Conservation (phyloP, 2,329 filamentous ascomycete genomes). For the Colletotrichum magnum region DNA sequence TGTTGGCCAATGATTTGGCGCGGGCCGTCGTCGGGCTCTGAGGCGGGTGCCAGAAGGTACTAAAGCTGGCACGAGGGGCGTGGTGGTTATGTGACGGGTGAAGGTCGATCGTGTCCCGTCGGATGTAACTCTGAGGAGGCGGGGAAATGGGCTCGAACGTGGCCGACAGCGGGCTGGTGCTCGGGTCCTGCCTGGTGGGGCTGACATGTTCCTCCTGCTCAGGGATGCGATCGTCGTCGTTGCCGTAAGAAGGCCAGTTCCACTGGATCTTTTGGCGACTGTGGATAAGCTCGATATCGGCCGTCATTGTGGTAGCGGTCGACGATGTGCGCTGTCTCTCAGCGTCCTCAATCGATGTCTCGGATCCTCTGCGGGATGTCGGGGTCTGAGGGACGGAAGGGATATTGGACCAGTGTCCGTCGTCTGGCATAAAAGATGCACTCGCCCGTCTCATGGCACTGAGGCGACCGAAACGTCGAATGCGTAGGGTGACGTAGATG, state of each 20-base stretch:
- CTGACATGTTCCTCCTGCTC: slow-evolving; percentile 11
- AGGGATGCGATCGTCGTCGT: slow-evolving; percentile 28
- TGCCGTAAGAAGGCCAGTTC: slow-evolving; percentile 40
- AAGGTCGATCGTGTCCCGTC: slow-evolving; percentile 33
- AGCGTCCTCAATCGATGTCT: slow-evolving; percentile 36
- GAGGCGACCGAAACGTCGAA: slow-evolving; percentile 55
- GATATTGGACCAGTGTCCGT: slow-evolving; percentile 26
- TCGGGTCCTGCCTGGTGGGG: neutral
- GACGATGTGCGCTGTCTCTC: slow-evolving; percentile 35
- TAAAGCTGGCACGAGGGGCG: slow-evolving; percentile 13
- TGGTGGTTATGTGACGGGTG: neutral
- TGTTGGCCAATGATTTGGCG: slow-evolving; percentile 44
- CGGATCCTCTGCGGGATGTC: slow-evolving; percentile 42
- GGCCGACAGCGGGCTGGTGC: slow-evolving; percentile 30
- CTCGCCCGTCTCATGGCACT: slow-evolving; percentile 33
- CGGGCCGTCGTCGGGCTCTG: slow-evolving; percentile 36
- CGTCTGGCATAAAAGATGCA: slow-evolving; percentile 23
- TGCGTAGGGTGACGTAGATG: slow-evolving; percentile 69
- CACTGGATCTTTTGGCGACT: slow-evolving; percentile 38
- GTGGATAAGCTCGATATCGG: slow-evolving; percentile 36
- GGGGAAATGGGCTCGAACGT: slow-evolving; percentile 34
- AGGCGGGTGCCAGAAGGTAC: slow-evolving; percentile 32
- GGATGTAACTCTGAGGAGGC: slow-evolving; percentile 35
- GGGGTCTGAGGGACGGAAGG: slow-evolving; percentile 47
- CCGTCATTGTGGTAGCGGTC: slow-evolving; percentile 25